A percentile compares a stretch with the other conserved stretches of the same genome.
These are phyloP conservation scores for Phytophthora macrochlamydospora DNA, from an alignment of 352 stramenopile species.

Conservation along the genomic window DNA sequence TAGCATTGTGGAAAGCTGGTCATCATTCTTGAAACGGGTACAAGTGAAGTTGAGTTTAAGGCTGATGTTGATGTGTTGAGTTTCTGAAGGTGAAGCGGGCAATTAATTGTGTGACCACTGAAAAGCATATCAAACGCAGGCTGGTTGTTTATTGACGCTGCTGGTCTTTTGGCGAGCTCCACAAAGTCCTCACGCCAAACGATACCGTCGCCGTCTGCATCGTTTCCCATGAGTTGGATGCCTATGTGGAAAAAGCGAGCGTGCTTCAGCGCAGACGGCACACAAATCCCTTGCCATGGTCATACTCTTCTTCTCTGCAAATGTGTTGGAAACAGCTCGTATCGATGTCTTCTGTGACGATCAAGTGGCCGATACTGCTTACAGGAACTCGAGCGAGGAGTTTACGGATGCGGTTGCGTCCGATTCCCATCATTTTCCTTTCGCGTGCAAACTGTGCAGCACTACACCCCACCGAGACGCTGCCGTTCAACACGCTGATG, in stretches of 20 bases:
- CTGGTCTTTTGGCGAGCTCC: neutral
- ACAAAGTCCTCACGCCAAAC: neutral
- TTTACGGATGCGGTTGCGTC: neutral
- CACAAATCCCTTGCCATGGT: neutral
- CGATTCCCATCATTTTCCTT: neutral
- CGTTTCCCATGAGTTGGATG: neutral
- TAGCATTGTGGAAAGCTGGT: no score
- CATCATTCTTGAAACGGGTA: no score
- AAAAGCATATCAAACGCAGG: no score
- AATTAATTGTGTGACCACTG: no score
- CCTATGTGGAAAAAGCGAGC: conserved; percentile 2
- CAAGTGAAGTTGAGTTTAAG: no score
- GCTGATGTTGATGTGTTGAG: no score
- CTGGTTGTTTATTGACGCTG: neutral
- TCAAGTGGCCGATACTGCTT: neutral
- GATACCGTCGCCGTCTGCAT: neutral
- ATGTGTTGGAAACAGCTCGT: neutral
- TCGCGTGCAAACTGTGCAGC: neutral
- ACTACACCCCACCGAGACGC: neutral
- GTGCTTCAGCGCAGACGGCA: neutral
- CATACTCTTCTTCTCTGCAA: neutral
- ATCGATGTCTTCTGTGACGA: neutral
- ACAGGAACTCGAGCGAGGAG: neutral
- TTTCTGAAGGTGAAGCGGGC: no score
- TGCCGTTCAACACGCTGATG: conserved; percentile 3